Conservation (phyloP, 176 grass and related monocot genomes). For the Zoysia japonica region DNA sequence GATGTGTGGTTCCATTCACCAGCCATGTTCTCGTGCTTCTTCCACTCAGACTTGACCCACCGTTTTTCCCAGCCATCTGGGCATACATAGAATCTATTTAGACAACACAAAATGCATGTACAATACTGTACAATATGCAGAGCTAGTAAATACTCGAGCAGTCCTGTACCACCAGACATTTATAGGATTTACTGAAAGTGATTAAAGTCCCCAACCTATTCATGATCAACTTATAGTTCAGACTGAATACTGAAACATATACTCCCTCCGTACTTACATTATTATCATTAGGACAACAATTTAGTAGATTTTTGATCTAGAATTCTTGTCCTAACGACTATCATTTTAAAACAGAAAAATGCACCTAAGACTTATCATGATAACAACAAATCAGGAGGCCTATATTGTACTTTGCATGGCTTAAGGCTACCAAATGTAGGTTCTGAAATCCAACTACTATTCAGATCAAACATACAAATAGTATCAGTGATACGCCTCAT, state of each 20-base stretch:
- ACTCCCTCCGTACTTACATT: too few relatives aligned
- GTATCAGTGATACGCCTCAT: not conserved
- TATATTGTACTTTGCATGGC: too few relatives aligned
- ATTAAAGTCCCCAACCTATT: not conserved
- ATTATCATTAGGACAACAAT: too few relatives aligned
- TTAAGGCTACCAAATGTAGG: not conserved
- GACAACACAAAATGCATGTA: not conserved
- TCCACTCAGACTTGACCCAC: constrained; percentile 94
- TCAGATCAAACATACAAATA: not conserved
- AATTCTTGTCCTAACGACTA: too few relatives aligned
- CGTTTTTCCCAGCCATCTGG: constrained; percentile 84
- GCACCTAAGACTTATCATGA: not conserved
- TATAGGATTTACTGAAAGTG: not conserved
- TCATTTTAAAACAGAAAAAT: too few relatives aligned
- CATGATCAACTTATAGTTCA: not conserved
- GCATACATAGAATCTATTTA: constrained; percentile 28
- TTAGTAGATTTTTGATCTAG: too few relatives aligned
- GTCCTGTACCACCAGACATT: not conserved
- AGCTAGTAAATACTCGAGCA: not conserved
- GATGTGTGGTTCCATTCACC: constrained; percentile 92
- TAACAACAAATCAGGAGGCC: not conserved
- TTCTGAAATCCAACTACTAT: not conserved
- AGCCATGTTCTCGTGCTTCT: constrained; percentile 71
- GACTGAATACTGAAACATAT: not conserved
- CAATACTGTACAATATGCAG: not conserved